Percentiles rank a stretch among this genome's conserved stretches.
phyloP scores from a whole-genome alignment of 805 yeast species.

The Naumovozyma dairenensis region DNA sequence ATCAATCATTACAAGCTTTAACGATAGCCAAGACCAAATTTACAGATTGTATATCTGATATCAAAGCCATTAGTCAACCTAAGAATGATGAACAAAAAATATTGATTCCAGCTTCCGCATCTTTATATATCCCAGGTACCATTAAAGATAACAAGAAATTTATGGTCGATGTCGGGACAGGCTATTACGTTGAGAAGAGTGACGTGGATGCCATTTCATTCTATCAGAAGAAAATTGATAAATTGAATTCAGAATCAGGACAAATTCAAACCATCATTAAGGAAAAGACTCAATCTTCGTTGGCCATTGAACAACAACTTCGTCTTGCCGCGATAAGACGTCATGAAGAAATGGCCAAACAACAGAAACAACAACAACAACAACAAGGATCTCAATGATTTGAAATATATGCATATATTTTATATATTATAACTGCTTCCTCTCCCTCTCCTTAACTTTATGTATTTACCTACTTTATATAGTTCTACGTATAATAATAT shows the following conservation, averaged over 20 bases:
- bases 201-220: slow-evolving; percentile 58
- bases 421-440: too few relatives aligned
- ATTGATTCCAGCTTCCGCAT: slow-evolving; percentile 80
- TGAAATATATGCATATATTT: too few relatives aligned
- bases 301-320: slow-evolving; percentile 25
- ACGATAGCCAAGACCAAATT: slow-evolving; percentile 75
- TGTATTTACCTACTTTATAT: too few relatives aligned
- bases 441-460: too few relatives aligned
- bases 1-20: slow-evolving; percentile 74
- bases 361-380: slow-evolving; percentile 6
- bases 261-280: slow-evolving; percentile 67
- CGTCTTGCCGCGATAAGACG: slow-evolving; percentile 22
- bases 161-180: slow-evolving; percentile 92
- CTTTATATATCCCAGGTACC: slow-evolving; percentile 82
- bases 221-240: slow-evolving; percentile 62
- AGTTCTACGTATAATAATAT: too few relatives aligned
- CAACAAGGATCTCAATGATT: too few relatives aligned
- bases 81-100: slow-evolving; percentile 41
- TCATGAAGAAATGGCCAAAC: slow-evolving; percentile 12
- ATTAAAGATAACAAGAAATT: slow-evolving; percentile 56
- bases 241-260: slow-evolving; percentile 60
- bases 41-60: slow-evolving; percentile 66
- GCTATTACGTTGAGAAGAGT: slow-evolving; percentile 80
- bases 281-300: slow-evolving; percentile 49
- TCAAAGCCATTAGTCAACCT: slow-evolving; percentile 40